These are phyloP conservation scores for Solanum bulbocastanum DNA, from an alignment of 257 asterid species.

Conservation along the genomic window DNA sequence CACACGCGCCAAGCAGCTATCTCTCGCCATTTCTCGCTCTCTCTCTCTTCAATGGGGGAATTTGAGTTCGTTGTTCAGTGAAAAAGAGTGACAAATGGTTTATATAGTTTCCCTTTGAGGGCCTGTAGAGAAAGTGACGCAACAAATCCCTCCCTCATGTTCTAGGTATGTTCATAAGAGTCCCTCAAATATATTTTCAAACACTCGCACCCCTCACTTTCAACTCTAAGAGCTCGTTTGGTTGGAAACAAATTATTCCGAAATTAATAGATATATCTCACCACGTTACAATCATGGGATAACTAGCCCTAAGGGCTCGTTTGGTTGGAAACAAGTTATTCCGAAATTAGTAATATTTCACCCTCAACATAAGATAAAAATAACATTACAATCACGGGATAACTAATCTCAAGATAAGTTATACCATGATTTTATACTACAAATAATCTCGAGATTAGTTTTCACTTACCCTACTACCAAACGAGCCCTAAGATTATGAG, in stretches of 20 bases:
- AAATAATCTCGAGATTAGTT: background rate
- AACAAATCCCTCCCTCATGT: background rate
- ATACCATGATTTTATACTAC: background rate
- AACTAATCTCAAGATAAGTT: too few species aligned
- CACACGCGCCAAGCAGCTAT: conserved; percentile 57
- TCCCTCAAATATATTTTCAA: background rate
- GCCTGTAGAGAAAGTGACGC: background rate
- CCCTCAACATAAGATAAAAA: background rate
- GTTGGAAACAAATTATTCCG: background rate
- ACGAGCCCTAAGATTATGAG: background rate
- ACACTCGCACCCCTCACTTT: background rate
- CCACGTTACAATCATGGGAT: background rate
- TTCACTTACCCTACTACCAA: background rate
- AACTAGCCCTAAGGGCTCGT: background rate
- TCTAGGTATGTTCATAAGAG: background rate
- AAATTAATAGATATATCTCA: background rate
- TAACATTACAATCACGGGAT: too few species aligned
- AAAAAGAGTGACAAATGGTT: background rate
- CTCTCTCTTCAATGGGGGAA: background rate
- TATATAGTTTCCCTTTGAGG: background rate
- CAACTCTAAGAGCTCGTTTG: background rate
- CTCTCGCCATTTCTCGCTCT: conserved; percentile 44
- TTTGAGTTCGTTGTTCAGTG: background rate
- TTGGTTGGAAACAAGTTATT: background rate
- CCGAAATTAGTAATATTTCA: background rate